phyloP scores from a whole-genome alignment of 1,284 basidiomycete species.

The Gymnopus androsaceus region DNA sequence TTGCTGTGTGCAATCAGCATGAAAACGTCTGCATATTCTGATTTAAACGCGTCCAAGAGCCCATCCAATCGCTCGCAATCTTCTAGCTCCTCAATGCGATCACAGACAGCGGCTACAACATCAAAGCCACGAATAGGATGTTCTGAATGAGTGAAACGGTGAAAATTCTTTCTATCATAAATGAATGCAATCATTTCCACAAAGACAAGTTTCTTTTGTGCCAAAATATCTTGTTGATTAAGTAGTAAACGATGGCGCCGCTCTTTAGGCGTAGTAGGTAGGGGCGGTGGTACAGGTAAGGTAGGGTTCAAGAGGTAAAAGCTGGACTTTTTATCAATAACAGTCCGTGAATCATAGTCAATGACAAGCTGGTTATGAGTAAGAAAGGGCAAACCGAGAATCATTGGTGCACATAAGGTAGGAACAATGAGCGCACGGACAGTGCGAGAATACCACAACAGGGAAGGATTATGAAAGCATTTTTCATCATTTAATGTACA shows the following conservation, averaged over 20 bases:
- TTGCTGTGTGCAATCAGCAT: constrained; percentile 15
- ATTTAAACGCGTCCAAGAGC: too few species aligned
- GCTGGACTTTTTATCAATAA: constrained; percentile 21
- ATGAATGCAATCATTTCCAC: too few species aligned
- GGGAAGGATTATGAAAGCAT: too few species aligned
- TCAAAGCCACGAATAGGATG: not conserved
- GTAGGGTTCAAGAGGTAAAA: constrained; percentile 29
- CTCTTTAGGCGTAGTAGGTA: not conserved
- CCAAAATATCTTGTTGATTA: not conserved
- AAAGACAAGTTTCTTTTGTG: not conserved
- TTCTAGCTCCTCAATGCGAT: constrained; percentile 19
- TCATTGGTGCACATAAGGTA: constrained; percentile 15
- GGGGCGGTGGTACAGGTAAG: not conserved
- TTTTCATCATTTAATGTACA: too few species aligned
- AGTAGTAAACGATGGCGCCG: constrained; percentile 1
- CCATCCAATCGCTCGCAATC: too few species aligned
- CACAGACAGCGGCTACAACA: constrained; percentile 15
- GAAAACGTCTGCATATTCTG: constrained; percentile 18
- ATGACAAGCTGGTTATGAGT: constrained; percentile 26
- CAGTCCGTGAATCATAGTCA: constrained; percentile 23
- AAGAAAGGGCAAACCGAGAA: constrained; percentile 32
- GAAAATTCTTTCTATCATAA: too few species aligned
- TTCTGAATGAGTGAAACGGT: not conserved
- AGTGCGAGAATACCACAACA: constrained; percentile 1
- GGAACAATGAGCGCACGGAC: constrained; percentile 9